Evolutionary conservation across 805 yeast genomes (phyloP).

Genomic region (Blastobotrys mokoenaii): DNA sequence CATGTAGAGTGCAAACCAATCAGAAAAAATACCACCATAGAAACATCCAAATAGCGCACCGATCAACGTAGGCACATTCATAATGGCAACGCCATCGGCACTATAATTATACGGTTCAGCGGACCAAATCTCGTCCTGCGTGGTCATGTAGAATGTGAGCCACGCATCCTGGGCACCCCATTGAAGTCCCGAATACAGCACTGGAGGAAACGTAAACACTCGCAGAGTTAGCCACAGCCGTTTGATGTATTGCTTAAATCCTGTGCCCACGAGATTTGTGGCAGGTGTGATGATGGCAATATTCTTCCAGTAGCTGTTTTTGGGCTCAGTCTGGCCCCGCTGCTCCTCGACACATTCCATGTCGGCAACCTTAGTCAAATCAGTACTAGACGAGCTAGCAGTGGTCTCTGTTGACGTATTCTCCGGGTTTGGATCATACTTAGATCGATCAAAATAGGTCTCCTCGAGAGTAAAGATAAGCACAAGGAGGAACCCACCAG

Average conservation of each 20-base stretch:
- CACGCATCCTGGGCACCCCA: slow-evolving; percentile 80
- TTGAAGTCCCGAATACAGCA: slow-evolving; percentile 51
- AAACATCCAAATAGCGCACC: slow-evolving; percentile 45
- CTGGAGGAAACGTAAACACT: slow-evolving; percentile 38
- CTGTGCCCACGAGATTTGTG: slow-evolving; percentile 52
- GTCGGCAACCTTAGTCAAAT: neutral
- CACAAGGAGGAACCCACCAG: slow-evolving; percentile 48
- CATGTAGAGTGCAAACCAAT: slow-evolving; percentile 42
- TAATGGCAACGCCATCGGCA: slow-evolving; percentile 58
- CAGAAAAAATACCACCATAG: slow-evolving; percentile 43
- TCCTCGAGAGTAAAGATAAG: slow-evolving; percentile 60
- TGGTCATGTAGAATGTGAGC: slow-evolving; percentile 63
- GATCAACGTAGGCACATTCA: slow-evolving; percentile 60
- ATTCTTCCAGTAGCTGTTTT: slow-evolving; percentile 5
- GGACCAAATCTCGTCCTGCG: slow-evolving; percentile 60
- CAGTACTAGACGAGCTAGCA: neutral
- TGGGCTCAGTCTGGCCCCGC: neutral
- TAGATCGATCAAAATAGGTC: slow-evolving; percentile 39
- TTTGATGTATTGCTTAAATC: slow-evolving; percentile 54
- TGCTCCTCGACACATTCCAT: neutral
- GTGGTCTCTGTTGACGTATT: neutral
- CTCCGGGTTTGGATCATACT: slow-evolving; percentile 1
- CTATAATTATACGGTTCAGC: slow-evolving; percentile 60
- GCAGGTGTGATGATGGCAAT: slow-evolving; percentile 31
- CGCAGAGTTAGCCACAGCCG: slow-evolving; percentile 41